Evolutionary conservation across 305 asterid species (phyloP).

Genomic region (Fraxinus sp.): DNA sequence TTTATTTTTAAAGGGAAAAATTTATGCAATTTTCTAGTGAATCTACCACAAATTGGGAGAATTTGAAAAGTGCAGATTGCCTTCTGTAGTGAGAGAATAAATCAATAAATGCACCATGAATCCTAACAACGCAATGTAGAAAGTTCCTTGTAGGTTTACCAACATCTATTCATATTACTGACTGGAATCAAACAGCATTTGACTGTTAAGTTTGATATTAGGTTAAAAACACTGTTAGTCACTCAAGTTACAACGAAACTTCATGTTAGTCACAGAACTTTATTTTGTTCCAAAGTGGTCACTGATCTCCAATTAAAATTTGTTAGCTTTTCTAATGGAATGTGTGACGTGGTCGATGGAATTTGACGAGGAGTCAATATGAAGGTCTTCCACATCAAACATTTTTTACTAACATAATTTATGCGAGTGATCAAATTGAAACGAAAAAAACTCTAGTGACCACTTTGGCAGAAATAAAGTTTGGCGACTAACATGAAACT

Average conservation of each 20-base stretch:
- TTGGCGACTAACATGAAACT: neutral
- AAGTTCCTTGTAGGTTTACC: neutral
- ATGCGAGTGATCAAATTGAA: neutral
- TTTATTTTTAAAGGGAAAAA: neutral
- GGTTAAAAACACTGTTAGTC: neutral
- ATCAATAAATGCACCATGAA: neutral
- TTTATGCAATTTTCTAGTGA: neutral
- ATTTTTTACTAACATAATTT: neutral
- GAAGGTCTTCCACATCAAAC: neutral
- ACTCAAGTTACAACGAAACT: neutral
- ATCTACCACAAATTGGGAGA: neutral
- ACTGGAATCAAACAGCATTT: slow-evolving; percentile 11
- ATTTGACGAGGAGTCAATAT: neutral
- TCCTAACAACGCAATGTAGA: neutral
- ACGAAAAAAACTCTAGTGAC: neutral
- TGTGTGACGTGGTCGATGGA: neutral
- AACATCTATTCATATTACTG: neutral
- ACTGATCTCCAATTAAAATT: neutral
- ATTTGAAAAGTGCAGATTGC: neutral
- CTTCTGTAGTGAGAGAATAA: neutral
- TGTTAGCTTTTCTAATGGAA: neutral
- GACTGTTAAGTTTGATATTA: neutral
- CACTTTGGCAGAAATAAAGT: neutral
- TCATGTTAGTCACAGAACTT: neutral
- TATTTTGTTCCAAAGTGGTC: neutral